Conservation (phyloP, 345 rosid genomes). For the Microthlaspi erraticum region DNA sequence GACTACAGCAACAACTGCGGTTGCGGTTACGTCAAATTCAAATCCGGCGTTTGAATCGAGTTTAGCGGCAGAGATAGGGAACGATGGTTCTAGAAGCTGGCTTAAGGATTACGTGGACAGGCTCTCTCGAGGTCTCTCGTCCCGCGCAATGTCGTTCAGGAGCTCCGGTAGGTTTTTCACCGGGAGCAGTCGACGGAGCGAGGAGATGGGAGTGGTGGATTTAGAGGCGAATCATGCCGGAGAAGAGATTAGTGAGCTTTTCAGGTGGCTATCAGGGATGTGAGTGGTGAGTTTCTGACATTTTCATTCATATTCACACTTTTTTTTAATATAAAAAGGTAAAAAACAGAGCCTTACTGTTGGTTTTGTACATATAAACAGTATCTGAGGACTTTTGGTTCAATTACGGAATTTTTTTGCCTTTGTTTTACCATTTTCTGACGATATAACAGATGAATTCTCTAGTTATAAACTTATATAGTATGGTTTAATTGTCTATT, state of each 20-base stretch:
- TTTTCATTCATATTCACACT: conserved; percentile 25
- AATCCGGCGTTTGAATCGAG: conserved; percentile 44
- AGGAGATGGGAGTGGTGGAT: conserved; percentile 49
- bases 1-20: background rate
- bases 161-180: conserved; percentile 79
- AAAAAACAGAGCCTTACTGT: conserved; percentile 34
- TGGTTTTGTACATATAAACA: conserved; percentile 36
- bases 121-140: conserved; percentile 68
- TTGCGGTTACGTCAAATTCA: conserved; percentile 14
- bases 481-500: background rate
- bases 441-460: conserved; percentile 4
- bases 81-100: conserved; percentile 70
- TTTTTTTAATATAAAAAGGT: background rate
- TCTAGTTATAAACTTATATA: conserved; percentile 4
- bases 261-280: conserved; percentile 90
- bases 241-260: conserved; percentile 89
- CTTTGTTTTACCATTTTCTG: conserved; percentile 8
- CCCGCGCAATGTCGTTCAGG: conserved; percentile 71
- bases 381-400: conserved; percentile 6
- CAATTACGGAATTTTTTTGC: background rate
- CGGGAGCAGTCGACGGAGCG: conserved; percentile 87
- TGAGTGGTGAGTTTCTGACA: conserved; percentile 36
- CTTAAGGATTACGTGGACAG: conserved; percentile 84
- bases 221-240: conserved; percentile 75
- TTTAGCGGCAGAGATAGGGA: conserved; percentile 61